Evolutionary conservation across 257 asterid species (phyloP), one percentile per base, ranked within the genome.

Genomic region (Penstemon davidsonii): DNA sequence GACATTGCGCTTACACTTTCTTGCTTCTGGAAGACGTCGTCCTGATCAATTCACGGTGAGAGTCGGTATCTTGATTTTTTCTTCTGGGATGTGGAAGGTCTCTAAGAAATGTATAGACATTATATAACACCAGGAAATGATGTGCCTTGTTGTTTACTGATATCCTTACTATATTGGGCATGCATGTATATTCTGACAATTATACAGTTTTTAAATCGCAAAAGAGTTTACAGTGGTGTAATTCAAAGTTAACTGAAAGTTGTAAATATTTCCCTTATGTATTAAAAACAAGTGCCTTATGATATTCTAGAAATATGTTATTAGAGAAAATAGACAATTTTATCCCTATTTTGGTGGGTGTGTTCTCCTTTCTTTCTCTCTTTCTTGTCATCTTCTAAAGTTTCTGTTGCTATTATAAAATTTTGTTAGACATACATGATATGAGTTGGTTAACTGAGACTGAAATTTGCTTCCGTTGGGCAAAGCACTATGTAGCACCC

Each of bases 21-120:
- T 92, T 74, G 93, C 96, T 68, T 83, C 98, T 42, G 91, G 83
- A 71, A 85, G 70, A 68, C 97, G 98, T 4, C 96, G 97, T 50
- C 96, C 98, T 53, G 97, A 90, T 78, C 98, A 92, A 61, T 92
- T 82, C 76, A 90, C 93, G 39, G 98, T 92, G 75, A 80, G 82
- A 75, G 36, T 60, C 68, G 58, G 58, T 72, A 18, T 66, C 42
- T 36, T 74, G 76, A 45, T 79, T 62, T 62, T 36, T 37, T 45
- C 12, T 55, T 45, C 55, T 60, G 54, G 9, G 58, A n/a, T 53
- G 69, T 46, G 18, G 53, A 38, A 40, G n/a, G 15, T 62, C 41
- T 56, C 43, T 56, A n/a, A 43, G 55, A 53, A 55, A 55, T 5
- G 45, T 33, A 38, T 40, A 15, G 54, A 56, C 44, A 55, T 73